These are phyloP conservation scores for Incumbomyces delicatus DNA, from an alignment of 2,329 filamentous ascomycete genomes.

Conservation along the genomic window DNA sequence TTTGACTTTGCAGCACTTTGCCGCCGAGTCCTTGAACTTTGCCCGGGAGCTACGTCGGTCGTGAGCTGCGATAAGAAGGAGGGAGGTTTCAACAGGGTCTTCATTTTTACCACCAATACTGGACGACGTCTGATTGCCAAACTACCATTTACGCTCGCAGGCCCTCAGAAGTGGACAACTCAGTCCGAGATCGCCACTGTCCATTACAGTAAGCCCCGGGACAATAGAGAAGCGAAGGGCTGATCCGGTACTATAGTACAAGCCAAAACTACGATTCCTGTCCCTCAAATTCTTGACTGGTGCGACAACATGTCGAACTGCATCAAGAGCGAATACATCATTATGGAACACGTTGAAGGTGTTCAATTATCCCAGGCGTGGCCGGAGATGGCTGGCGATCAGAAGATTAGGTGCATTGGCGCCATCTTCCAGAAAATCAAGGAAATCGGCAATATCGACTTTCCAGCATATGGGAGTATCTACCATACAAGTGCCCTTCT, in stretches of 20 bases:
- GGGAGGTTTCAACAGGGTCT: too few relatives aligned
- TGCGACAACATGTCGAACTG: slow-evolving; percentile 27
- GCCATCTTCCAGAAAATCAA: slow-evolving; percentile 5
- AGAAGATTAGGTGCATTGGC: slow-evolving; percentile 6
- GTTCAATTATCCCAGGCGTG: slow-evolving; percentile 26
- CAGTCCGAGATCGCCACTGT: slow-evolving; percentile 37
- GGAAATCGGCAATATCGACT: slow-evolving; percentile 9
- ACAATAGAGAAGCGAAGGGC: neutral
- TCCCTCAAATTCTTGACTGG: slow-evolving; percentile 28
- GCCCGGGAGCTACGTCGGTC: slow-evolving; percentile 19
- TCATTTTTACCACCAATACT: slow-evolving; percentile 24
- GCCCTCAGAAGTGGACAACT: slow-evolving; percentile 29
- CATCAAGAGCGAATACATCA: slow-evolving; percentile 32
- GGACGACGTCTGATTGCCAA: slow-evolving; percentile 30
- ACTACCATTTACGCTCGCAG: slow-evolving; percentile 32
- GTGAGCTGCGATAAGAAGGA: slow-evolving; percentile 27
- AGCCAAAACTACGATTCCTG: slow-evolving; percentile 30
- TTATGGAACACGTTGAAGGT: slow-evolving; percentile 30
- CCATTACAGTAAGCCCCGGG: slow-evolving; percentile 27
- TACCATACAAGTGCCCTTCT: slow-evolving; percentile 11
- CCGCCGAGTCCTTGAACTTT: slow-evolving; percentile 24
- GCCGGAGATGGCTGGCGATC: slow-evolving; percentile 23
- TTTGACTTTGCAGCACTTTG: slow-evolving; percentile 35
- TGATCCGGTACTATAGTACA: too few relatives aligned
- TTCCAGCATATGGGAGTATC: slow-evolving; percentile 18